Conservation (phyloP, 192 early-diverging fungal species). For the Anaeromyces robustus region DNA sequence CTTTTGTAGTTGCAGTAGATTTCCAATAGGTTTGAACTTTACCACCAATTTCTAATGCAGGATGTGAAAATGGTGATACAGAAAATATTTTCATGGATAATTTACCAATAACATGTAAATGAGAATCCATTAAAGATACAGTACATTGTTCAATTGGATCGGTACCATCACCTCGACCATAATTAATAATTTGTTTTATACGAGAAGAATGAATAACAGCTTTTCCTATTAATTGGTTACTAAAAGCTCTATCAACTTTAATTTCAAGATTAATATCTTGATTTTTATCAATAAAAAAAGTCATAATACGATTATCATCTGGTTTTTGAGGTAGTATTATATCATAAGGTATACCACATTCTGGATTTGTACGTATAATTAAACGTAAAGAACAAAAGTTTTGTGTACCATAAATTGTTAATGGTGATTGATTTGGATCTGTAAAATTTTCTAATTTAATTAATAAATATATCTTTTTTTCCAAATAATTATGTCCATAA, state of each 20-base stretch:
- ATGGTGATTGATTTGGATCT: slow-evolving; percentile 18
- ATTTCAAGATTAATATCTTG: neutral
- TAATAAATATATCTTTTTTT: slow-evolving; percentile 75
- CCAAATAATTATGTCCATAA: slow-evolving; percentile 84
- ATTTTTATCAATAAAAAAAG: neutral
- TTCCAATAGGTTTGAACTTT: slow-evolving; percentile 99
- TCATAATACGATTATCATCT: neutral
- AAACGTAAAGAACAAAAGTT: slow-evolving; percentile 11
- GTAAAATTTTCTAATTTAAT: slow-evolving; percentile 40
- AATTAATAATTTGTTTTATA: slow-evolving; percentile 21
- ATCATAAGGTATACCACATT: neutral
- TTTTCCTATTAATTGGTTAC: slow-evolving; percentile 79
- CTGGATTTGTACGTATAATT: neutral
- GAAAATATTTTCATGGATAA: slow-evolving; percentile 65
- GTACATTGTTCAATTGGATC: slow-evolving; percentile 8
- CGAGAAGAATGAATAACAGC: slow-evolving; percentile 62
- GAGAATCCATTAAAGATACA: slow-evolving; percentile 75
- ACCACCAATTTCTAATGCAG: slow-evolving; percentile 82
- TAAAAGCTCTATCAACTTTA: slow-evolving; percentile 41
- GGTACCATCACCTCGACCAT: slow-evolving; percentile 1
- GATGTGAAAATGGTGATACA: slow-evolving; percentile 75
- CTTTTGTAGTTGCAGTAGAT: slow-evolving; percentile 33
- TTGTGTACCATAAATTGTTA: slow-evolving; percentile 36
- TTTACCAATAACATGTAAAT: slow-evolving; percentile 84
- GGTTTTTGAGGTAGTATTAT: neutral